Percentiles rank a stretch among this genome's conserved stretches.
These are phyloP conservation scores for Penicillium coffeae DNA, from an alignment of 495 filamentous ascomycete genomes.

Conservation along the genomic window DNA sequence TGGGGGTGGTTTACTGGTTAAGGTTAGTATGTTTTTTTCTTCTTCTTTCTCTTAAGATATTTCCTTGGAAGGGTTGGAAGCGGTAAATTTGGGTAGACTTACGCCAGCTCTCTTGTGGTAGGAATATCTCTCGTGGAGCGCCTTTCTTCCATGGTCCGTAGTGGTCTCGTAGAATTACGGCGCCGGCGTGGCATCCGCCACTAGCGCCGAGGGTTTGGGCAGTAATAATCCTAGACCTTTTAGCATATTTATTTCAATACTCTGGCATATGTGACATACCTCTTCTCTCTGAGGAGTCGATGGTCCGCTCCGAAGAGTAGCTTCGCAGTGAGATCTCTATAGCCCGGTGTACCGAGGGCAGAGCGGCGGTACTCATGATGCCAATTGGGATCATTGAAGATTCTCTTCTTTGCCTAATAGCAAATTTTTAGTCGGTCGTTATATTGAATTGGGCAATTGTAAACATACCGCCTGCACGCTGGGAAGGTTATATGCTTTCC, in stretches of 20 bases:
- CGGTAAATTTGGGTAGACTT: background rate
- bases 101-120: slow-evolving; percentile 14
- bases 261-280: background rate
- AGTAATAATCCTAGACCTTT: slow-evolving; percentile 4
- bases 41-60: no score
- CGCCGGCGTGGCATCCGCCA: slow-evolving; percentile 15
- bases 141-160: slow-evolving; percentile 13
- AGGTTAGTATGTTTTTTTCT: background rate
- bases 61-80: background rate
- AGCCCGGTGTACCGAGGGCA: slow-evolving; percentile 6
- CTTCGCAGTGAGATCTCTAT: slow-evolving; percentile 9
- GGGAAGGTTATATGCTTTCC: slow-evolving; percentile 11
- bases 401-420: slow-evolving; percentile 16
- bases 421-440: background rate
- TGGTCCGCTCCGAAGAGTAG: slow-evolving; percentile 12
- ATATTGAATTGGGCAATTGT: background rate
- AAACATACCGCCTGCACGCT: slow-evolving; percentile 13
- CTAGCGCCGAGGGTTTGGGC: slow-evolving; percentile 13
- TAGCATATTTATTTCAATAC: background rate
- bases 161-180: slow-evolving; percentile 6
- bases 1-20: slow-evolving; percentile 12
- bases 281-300: slow-evolving; percentile 13
- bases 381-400: slow-evolving; percentile 13
- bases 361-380: slow-evolving; percentile 17
- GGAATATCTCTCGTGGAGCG: slow-evolving; percentile 8